Conservation (phyloP, 306 rosid species). For the Glycine soja region DNA sequence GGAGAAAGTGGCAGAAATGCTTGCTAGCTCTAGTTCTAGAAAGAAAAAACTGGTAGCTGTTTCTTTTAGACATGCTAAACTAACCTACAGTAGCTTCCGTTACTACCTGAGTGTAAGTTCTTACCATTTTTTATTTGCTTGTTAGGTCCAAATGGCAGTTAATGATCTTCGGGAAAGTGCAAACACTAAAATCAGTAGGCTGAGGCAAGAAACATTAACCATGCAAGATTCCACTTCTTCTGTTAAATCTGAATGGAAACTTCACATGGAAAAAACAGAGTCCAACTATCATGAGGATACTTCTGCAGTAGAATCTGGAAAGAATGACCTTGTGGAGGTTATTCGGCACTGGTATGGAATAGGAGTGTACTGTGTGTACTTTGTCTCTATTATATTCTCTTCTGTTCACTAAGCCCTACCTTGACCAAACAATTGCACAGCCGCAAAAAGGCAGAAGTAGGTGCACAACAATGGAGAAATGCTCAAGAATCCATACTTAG, state of each 20-base stretch:
- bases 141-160: conserved; percentile 87
- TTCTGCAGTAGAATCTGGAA: conserved; percentile 82
- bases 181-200: conserved; percentile 69
- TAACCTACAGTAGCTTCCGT: conserved; percentile 6
- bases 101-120: conserved; percentile 10
- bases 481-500: conserved; percentile 89
- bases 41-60: conserved; percentile 83
- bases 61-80: conserved; percentile 25
- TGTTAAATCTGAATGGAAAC: conserved; percentile 78
- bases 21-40: conserved; percentile 86
- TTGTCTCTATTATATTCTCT: conserved; percentile 37
- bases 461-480: conserved; percentile 90
- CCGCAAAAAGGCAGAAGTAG: conserved; percentile 76
- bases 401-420: conserved; percentile 40
- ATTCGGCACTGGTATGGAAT: conserved; percentile 75
- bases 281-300: conserved; percentile 80
- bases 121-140: conserved; percentile 28
- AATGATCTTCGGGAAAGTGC: conserved; percentile 94
- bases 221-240: conserved; percentile 87
- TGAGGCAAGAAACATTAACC: conserved; percentile 83
- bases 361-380: conserved; percentile 25
- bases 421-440: conserved; percentile 54
- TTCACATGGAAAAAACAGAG: conserved; percentile 89
- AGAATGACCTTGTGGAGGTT: conserved; percentile 80
- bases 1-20: conserved; percentile 94